Base-by-base conservation (phyloP, 164 flowering plant species). In the Malania oleifera region DNA sequence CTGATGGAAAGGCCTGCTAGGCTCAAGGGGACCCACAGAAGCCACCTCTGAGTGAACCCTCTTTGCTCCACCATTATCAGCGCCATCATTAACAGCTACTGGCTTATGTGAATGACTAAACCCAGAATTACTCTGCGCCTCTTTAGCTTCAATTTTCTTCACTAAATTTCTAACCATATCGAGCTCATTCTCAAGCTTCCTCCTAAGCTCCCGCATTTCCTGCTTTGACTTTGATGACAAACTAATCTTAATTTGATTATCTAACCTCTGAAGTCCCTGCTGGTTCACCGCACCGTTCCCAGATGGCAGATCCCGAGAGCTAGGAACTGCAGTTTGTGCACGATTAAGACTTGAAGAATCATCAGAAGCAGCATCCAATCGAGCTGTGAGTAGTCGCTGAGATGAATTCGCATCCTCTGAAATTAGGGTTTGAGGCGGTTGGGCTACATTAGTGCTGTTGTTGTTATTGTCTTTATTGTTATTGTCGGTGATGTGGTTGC, bases 121-220 rank as follows among this genome's bases (percentile, higher is more conserved):
- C 18, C 52, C 79, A 52, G 61, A 45, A 31, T 13, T 52, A 59
- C 61, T 35, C 66, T 55, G 57, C 51, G 72, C 76, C 58, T 78
- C 84, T 51, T 70, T 75, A 0, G 67, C 82, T 62, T 91, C 95
- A 58, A 92, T 74, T 68, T 63, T 82, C 75, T 73, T 81, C 69
- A 82, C 80, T 73, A 80, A 57, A 52, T 46, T 75, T 71, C 96
- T 71, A 29, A 92, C 89, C 64, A 60, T 69, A 47, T 69, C 77
- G 18, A 90, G 86, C 76, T 92, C 95, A 31, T 54, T 57, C 52
- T 74, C 72, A 38, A 92, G 78, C 82, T 76, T 84, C 72, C 73
- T 73, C 63, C 78, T 71, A 8, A 89, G 64, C 66, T 89, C 91
- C 10, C 77, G 67, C 50, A 54, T 63, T 74, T 89, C 89, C 52